Base-by-base conservation (phyloP, 2,329 filamentous ascomycete species). In the Shiraia bambusicola region DNA sequence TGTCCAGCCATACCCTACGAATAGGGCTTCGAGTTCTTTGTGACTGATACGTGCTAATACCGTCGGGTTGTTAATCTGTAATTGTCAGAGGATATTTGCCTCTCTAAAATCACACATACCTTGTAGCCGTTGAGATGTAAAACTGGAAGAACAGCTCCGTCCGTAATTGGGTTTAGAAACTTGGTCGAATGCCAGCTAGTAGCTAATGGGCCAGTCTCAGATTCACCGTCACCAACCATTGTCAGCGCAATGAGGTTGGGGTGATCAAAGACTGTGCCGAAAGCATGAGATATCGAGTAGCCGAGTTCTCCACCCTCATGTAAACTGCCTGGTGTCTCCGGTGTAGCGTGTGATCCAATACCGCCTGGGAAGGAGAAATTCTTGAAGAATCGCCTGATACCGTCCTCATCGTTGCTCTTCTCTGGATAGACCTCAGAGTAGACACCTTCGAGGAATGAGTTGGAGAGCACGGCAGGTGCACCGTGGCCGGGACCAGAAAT, bases 61-160 rank as follows among this genome's bases (percentile, higher is more conserved):
- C 12, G 61, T 64, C 0, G 59, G 4, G 83, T 90, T 7, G 43
- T 65, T 65, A 43, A 66, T 66, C 59, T 65, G 12, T 28, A 4
- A 24, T 54, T 37, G 60, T 46, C 10, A 3, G 24, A 32, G 7
- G 11, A 5, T 5, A 6, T 14, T 3, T 13, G 29, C 34, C 3
- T 15, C 5, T 14, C 7, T 8, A 3, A 8, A 30, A 2, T 6
- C 5, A 2, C 27, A 26, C 50, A 34, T 52, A 90, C 90, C 75
- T 91, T 91, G 77, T 90, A 91, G 33, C 87, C 87, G 56, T 91
- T 91, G 25, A 91, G 75, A 65, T 91, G 86, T 9, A 91, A 76
- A 5, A 91, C 82, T 0, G 87, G 87, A 1, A 91, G 75, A 6
- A 91, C 87, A 27, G 86, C 87, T 22, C 87, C 87, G 57, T 90